Conservation (phyloP, 1,284 basidiomycete species). For the Mrakiaceae sp. region DNA sequence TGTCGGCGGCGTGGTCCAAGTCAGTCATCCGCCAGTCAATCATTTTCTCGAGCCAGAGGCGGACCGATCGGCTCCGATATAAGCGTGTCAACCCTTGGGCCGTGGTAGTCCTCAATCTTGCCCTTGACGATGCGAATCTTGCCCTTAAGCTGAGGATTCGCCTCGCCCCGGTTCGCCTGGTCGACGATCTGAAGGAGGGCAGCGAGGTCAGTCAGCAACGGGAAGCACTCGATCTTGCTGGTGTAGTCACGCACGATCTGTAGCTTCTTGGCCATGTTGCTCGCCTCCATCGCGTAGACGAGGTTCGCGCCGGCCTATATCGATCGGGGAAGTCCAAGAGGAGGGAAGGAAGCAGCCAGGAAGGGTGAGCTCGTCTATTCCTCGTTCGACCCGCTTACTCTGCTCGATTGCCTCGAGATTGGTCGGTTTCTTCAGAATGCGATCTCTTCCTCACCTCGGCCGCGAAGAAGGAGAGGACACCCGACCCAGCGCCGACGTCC, state of each 20-base stretch:
- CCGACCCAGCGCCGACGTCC: slow-evolving; percentile 42
- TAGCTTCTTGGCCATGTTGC: slow-evolving; percentile 40
- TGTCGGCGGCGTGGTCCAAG: not conserved
- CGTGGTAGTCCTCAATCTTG: slow-evolving; percentile 20
- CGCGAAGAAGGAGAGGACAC: slow-evolving; percentile 41
- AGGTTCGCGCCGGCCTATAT: slow-evolving; percentile 37
- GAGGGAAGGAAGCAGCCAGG: not conserved
- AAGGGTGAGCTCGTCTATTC: not conserved
- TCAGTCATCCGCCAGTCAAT: not conserved
- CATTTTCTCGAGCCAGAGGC: not conserved
- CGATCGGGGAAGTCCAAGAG: not conserved
- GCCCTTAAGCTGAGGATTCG: slow-evolving; percentile 29
- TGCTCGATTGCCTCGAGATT: not conserved
- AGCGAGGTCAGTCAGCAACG: not conserved
- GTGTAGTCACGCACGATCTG: slow-evolving; percentile 28
- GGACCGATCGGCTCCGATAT: slow-evolving; percentile 42
- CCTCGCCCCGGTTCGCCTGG: slow-evolving; percentile 27
- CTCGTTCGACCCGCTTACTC: not conserved
- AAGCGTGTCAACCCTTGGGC: slow-evolving; percentile 39
- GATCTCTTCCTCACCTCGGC: slow-evolving; percentile 22
- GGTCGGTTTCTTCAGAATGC: too few species aligned
- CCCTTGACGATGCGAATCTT: slow-evolving; percentile 18
- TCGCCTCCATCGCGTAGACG: slow-evolving; percentile 41
- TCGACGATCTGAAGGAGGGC: slow-evolving; percentile 29
- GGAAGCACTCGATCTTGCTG: not conserved